Conservation (phyloP, 768 basidiomycete species). For the Lactarius psammicola region DNA sequence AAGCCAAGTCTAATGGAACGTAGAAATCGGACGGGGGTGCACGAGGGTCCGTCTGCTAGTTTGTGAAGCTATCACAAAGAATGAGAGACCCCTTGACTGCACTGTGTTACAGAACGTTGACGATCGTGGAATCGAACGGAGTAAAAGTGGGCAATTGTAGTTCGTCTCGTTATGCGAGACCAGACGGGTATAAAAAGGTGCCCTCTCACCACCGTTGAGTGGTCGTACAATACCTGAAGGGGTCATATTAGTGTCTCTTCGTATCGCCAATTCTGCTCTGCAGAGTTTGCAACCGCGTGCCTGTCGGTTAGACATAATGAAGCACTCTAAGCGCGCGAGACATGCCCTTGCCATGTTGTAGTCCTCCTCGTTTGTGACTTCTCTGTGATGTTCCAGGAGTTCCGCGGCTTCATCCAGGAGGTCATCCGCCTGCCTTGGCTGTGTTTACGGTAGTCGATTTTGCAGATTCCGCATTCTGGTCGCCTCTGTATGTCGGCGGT, state of each 20-base stretch:
- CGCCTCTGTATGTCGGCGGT: too few species aligned
- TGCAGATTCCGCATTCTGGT: neutral
- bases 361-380: neutral
- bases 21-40: too few species aligned
- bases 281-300: too few species aligned
- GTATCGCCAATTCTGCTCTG: neutral
- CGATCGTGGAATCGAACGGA: neutral
- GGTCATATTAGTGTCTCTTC: neutral
- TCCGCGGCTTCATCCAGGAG: slow-evolving; percentile 6
- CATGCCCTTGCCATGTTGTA: slow-evolving; percentile 6
- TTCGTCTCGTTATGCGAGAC: neutral
- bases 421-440: neutral
- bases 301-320: too few species aligned
- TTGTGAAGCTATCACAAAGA: too few species aligned
- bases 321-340: too few species aligned
- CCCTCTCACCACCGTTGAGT: neutral
- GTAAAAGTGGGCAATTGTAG: neutral
- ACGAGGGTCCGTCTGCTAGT: too few species aligned
- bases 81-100: too few species aligned
- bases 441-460: slow-evolving; percentile 3
- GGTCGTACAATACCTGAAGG: neutral
- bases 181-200: neutral
- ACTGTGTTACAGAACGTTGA: too few species aligned
- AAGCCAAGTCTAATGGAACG: neutral
- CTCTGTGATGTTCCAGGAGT: neutral